Evolutionary conservation across 2,329 filamentous ascomycete species (phyloP).

Genomic region (Mycosphaerella arachidis): DNA sequence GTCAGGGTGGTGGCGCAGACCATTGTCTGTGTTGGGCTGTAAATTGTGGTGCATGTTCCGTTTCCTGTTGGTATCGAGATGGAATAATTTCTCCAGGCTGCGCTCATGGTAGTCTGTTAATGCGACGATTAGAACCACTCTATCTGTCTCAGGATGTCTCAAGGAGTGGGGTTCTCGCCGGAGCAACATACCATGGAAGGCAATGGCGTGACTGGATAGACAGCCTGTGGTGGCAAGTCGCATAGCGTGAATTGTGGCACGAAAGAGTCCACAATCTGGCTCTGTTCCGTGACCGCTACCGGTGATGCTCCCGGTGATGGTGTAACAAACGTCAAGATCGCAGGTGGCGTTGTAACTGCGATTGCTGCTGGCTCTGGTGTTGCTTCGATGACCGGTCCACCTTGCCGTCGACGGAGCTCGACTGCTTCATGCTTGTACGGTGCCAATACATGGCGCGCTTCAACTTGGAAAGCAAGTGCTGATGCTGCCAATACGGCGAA

Average conservation of each 20-base stretch:
- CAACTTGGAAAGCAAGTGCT: constrained; percentile 16
- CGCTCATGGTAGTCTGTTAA: constrained; percentile 21
- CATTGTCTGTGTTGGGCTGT: constrained; percentile 38
- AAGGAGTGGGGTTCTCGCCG: too few species aligned
- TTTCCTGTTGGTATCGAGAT: constrained; percentile 30
- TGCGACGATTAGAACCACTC: too few species aligned
- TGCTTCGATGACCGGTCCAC: constrained; percentile 16
- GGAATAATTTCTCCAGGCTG: constrained; percentile 38
- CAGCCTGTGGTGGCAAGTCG: constrained; percentile 36
- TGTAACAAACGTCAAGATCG: constrained; percentile 37
- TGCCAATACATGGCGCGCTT: constrained; percentile 18
- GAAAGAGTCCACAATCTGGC: constrained; percentile 42
- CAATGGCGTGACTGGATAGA: constrained; percentile 26
- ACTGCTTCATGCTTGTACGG: constrained; percentile 31
- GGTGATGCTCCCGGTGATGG: constrained; percentile 42
- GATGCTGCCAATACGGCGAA: constrained; percentile 14
- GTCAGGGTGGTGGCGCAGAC: constrained; percentile 44
- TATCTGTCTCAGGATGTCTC: too few species aligned
- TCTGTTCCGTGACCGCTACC: constrained; percentile 39
- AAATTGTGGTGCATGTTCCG: constrained; percentile 39
- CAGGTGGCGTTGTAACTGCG: constrained; percentile 16
- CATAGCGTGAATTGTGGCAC: constrained; percentile 42
- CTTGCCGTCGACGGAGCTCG: constrained; percentile 24
- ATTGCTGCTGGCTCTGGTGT: constrained; percentile 12
- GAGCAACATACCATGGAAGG: constrained; percentile 15